Conservation (phyloP, 2,329 filamentous ascomycete species). For the Fusarium dimerum region DNA sequence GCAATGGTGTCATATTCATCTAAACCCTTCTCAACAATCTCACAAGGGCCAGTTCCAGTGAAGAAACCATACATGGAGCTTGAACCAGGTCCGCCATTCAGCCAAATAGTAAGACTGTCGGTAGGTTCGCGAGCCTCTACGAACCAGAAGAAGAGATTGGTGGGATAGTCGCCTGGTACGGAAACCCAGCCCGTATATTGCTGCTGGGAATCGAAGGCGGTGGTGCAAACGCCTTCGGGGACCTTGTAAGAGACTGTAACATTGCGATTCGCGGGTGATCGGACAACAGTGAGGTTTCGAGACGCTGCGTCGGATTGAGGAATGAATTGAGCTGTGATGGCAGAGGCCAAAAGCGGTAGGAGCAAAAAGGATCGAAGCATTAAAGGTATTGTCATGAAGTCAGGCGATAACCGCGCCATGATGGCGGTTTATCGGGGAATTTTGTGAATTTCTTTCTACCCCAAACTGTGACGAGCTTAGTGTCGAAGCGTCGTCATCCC, state of each 20-base stretch:
- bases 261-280: conserved; percentile 61
- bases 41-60: conserved; percentile 57
- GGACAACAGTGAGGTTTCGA: conserved; percentile 55
- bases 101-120: conserved; percentile 56
- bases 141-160: conserved; percentile 55
- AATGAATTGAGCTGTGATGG: conserved; percentile 36
- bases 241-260: conserved; percentile 70
- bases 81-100: conserved; percentile 67
- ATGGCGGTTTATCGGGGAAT: conserved; percentile 1
- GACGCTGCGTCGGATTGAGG: conserved; percentile 28
- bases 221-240: conserved; percentile 61
- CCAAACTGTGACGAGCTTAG: background rate
- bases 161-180: conserved; percentile 55
- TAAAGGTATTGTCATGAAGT: background rate
- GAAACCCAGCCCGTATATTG: conserved; percentile 72
- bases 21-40: conserved; percentile 49
- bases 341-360: conserved; percentile 18
- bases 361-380: conserved; percentile 12
- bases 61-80: conserved; percentile 68
- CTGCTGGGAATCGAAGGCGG: conserved; percentile 63
- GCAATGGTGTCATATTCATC: conserved; percentile 55
- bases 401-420: conserved; percentile 14
- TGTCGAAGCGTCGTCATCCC: background rate
- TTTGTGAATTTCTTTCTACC: background rate
- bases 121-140: conserved; percentile 46